Percentiles rank a stretch among this genome's conserved stretches.
Evolutionary conservation across 306 rosid genomes (phyloP).

Genomic region (Boehmeria nivea): DNA sequence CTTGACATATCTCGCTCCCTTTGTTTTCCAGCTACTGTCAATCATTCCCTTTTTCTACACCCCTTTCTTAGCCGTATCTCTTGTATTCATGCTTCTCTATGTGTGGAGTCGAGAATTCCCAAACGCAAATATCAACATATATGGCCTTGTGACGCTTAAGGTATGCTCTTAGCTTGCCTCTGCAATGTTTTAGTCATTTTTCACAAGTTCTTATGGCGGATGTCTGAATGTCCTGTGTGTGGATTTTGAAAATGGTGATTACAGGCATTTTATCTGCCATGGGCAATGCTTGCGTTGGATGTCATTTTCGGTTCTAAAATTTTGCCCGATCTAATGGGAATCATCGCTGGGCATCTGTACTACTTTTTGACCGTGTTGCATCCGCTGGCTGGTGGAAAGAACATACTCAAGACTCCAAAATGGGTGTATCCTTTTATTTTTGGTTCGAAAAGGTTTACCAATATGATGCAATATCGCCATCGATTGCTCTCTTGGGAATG

Average conservation of each 20-base stretch:
- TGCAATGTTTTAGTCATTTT: background rate
- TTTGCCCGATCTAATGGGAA: conserved; percentile 69
- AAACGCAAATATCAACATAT: conserved; percentile 69
- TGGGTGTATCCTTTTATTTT: conserved; percentile 87
- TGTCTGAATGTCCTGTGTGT: background rate
- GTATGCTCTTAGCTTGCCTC: conserved; percentile 28
- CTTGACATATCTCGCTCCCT: conserved; percentile 5
- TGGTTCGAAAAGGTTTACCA: no score
- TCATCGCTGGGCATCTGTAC: conserved; percentile 90
- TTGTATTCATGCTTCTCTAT: conserved; percentile 90
- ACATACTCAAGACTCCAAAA: conserved; percentile 66
- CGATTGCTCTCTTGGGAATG: background rate
- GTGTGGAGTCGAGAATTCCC: conserved; percentile 99
- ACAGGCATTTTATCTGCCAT: conserved; percentile 97
- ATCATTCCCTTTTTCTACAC: conserved; percentile 57
- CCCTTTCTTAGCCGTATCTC: conserved; percentile 67
- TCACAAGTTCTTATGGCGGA: background rate
- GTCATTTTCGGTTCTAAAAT: conserved; percentile 76
- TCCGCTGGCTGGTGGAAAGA: conserved; percentile 84
- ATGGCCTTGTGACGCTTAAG: conserved; percentile 90
- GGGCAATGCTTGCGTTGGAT: conserved; percentile 95
- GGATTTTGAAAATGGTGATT: conserved; percentile 11
- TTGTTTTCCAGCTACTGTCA: conserved; percentile 47
- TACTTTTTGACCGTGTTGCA: conserved; percentile 94
- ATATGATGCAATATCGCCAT: background rate